phyloP scores from a whole-genome alignment of 257 asterid species.

The Salvia splendens region DNA sequence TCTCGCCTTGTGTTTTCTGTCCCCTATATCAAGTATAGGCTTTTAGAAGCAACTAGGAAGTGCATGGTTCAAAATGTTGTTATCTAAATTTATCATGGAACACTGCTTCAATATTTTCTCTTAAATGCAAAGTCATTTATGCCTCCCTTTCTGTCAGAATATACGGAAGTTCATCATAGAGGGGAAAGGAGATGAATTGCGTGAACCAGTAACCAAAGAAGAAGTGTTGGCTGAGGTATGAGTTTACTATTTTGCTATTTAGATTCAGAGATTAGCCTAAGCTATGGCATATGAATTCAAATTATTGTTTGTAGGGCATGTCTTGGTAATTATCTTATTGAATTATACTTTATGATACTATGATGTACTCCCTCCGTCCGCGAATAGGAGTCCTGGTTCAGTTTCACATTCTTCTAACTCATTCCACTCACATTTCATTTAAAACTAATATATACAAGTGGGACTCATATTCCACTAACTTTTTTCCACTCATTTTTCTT shows the following conservation, averaged over 20 bases:
- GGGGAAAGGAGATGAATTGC: slow-evolving; percentile 63
- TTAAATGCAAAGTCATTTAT: slow-evolving; percentile 8
- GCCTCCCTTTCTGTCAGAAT: slow-evolving; percentile 45
- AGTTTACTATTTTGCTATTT: slow-evolving; percentile 6
- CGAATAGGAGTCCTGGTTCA: too few species aligned
- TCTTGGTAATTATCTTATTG: slow-evolving; percentile 20
- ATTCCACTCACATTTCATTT: too few species aligned
- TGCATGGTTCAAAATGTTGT: slow-evolving; percentile 6
- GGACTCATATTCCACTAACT: too few species aligned
- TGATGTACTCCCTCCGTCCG: too few species aligned
- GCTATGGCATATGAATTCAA: slow-evolving; percentile 7
- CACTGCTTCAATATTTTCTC: slow-evolving; percentile 11
- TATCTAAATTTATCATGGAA: slow-evolving; percentile 3
- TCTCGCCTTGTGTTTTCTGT: slow-evolving; percentile 7
- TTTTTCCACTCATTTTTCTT: too few species aligned
- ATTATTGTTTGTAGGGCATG: neutral
- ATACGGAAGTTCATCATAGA: slow-evolving; percentile 63
- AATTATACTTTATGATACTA: neutral
- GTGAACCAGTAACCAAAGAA: slow-evolving; percentile 78
- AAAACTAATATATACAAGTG: too few species aligned
- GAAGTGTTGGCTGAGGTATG: slow-evolving; percentile 79
- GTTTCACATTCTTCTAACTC: too few species aligned
- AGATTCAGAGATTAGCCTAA: slow-evolving; percentile 6
- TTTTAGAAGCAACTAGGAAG: slow-evolving; percentile 15
- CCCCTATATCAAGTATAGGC: slow-evolving; percentile 8